Percentiles rank a stretch among this genome's conserved stretches.
Conservation (phyloP, 345 rosid genomes). For the Acer saccharum region DNA sequence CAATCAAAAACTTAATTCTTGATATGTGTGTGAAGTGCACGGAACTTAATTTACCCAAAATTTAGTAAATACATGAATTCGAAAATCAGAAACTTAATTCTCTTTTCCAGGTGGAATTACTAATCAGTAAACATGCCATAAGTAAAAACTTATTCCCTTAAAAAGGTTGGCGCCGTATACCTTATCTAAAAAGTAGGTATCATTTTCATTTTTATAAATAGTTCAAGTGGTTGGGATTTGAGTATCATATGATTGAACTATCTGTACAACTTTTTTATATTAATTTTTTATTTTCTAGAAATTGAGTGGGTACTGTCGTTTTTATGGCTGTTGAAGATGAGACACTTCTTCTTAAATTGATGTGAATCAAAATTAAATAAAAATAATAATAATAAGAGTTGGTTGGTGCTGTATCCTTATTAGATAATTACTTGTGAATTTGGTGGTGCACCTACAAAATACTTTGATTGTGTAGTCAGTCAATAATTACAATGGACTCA, state of each 20-base stretch:
- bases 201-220: not conserved
- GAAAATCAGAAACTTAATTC: too few species aligned
- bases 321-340: conserved; percentile 23
- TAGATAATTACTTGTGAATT: not conserved
- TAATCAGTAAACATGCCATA: too few species aligned
- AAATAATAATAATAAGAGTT: not conserved
- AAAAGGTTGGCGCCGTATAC: not conserved
- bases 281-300: not conserved
- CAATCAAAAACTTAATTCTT: too few species aligned
- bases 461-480: not conserved
- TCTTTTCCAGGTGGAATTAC: too few species aligned
- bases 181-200: not conserved
- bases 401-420: conserved; percentile 15
- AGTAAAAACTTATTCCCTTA: not conserved
- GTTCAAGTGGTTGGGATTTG: not conserved
- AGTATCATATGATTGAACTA: conserved; percentile 1
- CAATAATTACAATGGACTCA: conserved; percentile 7
- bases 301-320: not conserved
- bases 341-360: conserved; percentile 5
- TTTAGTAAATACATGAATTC: too few species aligned
- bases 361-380: not conserved
- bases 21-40: too few species aligned
- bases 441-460: conserved; percentile 17
- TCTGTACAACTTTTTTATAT: not conserved
- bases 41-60: too few species aligned